These are phyloP conservation scores for Allantophomopsis lycopodina DNA, from an alignment of 2,329 filamentous ascomycete species.

Conservation along the genomic window DNA sequence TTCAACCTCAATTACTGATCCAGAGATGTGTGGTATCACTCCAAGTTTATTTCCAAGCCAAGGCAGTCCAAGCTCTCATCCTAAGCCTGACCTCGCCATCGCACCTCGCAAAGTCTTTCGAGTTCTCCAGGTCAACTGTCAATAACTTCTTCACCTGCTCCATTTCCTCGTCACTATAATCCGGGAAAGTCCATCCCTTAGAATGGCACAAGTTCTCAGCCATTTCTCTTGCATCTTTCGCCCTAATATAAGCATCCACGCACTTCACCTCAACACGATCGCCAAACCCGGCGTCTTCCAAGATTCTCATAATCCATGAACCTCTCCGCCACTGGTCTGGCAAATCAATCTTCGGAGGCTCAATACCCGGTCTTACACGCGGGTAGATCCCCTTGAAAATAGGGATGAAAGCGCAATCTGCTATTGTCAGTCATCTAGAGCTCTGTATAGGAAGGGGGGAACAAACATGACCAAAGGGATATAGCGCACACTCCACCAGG, in stretches of 20 bases:
- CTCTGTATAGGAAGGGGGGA: not conserved
- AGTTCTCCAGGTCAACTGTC: conserved; percentile 4
- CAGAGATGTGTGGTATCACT: too few relatives aligned
- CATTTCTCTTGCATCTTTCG: conserved; percentile 4
- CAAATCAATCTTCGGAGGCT: not conserved
- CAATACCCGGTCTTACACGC: not conserved
- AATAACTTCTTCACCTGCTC: conserved; percentile 1
- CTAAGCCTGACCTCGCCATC: too few relatives aligned
- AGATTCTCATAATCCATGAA: conserved; percentile 3
- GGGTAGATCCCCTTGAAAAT: too few relatives aligned
- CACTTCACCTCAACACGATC: conserved; percentile 3
- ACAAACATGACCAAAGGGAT: conserved; percentile 6
- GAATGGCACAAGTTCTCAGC: conserved; percentile 7
- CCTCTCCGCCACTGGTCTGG: conserved; percentile 2
- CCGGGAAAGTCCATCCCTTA: conserved; percentile 8
- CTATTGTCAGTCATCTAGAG: not conserved
- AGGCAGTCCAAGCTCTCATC: too few relatives aligned
- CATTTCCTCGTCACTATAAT: conserved; percentile 7
- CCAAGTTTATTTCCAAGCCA: too few relatives aligned
- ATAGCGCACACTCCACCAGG: conserved; percentile 57
- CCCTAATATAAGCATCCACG: conserved; percentile 3
- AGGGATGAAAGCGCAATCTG: too few relatives aligned
- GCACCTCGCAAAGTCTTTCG: too few relatives aligned
- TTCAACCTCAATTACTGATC: too few relatives aligned
- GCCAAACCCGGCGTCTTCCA: conserved; percentile 7